These are phyloP conservation scores for Boletellus sp. DNA, from an alignment of 768 basidiomycete species.

Conservation along the genomic window DNA sequence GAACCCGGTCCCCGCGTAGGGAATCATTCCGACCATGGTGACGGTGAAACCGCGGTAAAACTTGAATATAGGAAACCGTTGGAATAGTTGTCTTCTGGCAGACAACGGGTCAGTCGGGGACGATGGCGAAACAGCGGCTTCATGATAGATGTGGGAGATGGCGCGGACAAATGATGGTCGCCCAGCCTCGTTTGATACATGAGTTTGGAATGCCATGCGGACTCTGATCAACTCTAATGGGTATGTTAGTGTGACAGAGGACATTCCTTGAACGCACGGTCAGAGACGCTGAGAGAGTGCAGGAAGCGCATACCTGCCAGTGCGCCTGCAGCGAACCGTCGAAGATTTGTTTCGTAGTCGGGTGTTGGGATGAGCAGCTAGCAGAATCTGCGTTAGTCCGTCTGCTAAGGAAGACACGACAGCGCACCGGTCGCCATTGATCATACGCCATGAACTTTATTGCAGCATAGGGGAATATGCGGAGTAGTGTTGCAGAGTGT, in stretches of 20 bases:
- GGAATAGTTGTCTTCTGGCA: slow-evolving; percentile 38
- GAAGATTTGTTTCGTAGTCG: slow-evolving; percentile 69
- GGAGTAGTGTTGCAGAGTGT: slow-evolving; percentile 89
- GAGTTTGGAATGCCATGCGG: slow-evolving; percentile 74
- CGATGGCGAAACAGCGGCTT: slow-evolving; percentile 40
- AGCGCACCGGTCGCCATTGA: slow-evolving; percentile 68
- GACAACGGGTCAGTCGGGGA: slow-evolving; percentile 14
- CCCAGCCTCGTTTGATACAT: slow-evolving; percentile 20
- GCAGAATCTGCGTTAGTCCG: neutral
- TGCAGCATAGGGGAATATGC: slow-evolving; percentile 95
- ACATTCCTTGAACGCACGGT: slow-evolving; percentile 52
- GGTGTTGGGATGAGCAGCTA: slow-evolving; percentile 85
- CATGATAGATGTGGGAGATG: slow-evolving; percentile 65
- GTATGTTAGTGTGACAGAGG: slow-evolving; percentile 90
- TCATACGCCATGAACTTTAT: slow-evolving; percentile 98
- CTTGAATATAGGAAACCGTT: slow-evolving; percentile 72
- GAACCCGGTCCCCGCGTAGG: slow-evolving; percentile 94
- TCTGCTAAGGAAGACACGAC: neutral
- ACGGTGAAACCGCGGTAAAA: slow-evolving; percentile 98
- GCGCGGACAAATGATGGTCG: slow-evolving; percentile 55
- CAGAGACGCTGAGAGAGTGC: neutral
- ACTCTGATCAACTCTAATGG: slow-evolving; percentile 95
- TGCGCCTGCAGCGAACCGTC: slow-evolving; percentile 84
- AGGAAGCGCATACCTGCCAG: slow-evolving; percentile 61
- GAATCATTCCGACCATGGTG: slow-evolving; percentile 87